Conservation (phyloP, 495 filamentous ascomycete species). For the Parathielavia hyrcaniae region DNA sequence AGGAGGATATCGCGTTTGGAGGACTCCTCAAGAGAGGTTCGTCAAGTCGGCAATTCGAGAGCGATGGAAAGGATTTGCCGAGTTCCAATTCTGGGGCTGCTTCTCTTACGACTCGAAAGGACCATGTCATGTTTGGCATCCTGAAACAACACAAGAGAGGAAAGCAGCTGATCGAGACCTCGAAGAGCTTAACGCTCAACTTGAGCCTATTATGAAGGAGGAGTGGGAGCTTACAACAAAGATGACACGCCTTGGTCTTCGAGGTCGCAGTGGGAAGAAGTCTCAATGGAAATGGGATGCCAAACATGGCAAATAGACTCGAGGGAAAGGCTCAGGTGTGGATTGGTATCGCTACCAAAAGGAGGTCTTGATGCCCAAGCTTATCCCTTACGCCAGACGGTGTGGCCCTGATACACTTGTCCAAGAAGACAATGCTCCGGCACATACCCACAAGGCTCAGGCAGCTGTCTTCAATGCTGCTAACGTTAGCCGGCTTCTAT, state of each 20-base stretch:
- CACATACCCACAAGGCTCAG: neutral
- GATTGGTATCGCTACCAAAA: neutral
- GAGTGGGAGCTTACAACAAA: conserved; percentile 20
- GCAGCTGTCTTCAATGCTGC: neutral
- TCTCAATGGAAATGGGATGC: neutral
- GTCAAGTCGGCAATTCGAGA: too few relatives aligned
- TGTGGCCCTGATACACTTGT: neutral
- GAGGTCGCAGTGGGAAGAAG: neutral
- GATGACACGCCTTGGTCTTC: conserved; percentile 3
- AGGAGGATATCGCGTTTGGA: too few relatives aligned
- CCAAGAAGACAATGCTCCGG: neutral
- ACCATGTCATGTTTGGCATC: too few relatives aligned
- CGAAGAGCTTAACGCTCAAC: conserved; percentile 15
- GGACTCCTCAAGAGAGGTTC: too few relatives aligned
- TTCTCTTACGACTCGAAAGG: too few relatives aligned
- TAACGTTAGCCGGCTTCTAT: neutral
- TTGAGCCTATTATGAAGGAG: conserved; percentile 11
- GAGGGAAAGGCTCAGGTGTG: neutral
- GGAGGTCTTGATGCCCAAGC: too few relatives aligned
- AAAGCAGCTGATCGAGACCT: too few relatives aligned
- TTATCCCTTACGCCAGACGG: neutral
- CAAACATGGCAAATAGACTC: neutral
- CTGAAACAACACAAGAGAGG: too few relatives aligned
- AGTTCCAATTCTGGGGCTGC: too few relatives aligned
- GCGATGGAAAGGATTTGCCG: too few relatives aligned